A percentile compares a stretch with the other conserved stretches of the same genome.
Conservation (phyloP, 2,329 filamentous ascomycete genomes). For the Ceratocystis diversiconidia region DNA sequence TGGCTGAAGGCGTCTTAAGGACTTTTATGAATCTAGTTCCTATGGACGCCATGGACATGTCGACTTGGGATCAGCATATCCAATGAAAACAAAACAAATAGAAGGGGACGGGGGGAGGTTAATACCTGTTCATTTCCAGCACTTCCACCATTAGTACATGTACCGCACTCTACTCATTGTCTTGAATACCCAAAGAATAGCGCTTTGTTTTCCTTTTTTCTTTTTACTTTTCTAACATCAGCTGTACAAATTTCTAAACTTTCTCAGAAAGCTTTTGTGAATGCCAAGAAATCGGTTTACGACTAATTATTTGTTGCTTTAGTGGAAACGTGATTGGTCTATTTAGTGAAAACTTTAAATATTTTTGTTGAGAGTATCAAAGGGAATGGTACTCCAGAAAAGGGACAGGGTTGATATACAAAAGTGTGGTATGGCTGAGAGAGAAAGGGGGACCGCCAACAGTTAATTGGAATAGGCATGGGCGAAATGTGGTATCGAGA, state of each 20-base stretch:
- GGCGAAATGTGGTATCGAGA: constrained; percentile 10
- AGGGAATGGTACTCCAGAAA: neutral
- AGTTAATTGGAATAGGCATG: neutral
- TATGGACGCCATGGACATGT: constrained; percentile 46
- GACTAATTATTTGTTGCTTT: neutral
- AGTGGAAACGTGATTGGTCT: neutral
- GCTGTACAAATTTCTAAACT: too few relatives aligned
- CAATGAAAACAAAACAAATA: neutral
- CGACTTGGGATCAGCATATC: constrained; percentile 31
- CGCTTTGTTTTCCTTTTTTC: neutral
- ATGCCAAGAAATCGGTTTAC: neutral
- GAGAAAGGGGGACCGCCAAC: neutral
- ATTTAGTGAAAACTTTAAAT: constrained; percentile 6
- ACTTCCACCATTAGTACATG: neutral
- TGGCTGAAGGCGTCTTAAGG: constrained; percentile 42
- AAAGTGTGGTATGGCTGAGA: neutral
- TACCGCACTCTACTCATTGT: neutral
- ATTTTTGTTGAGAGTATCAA: neutral
- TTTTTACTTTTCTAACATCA: neutral
- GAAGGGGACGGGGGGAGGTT: neutral
- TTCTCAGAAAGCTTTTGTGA: neutral
- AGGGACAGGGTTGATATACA: neutral
- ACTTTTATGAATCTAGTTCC: constrained; percentile 44
- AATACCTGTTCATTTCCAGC: neutral
- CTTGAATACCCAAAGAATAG: neutral